Evolutionary conservation across 1,284 basidiomycete genomes (phyloP), one percentile per base, ranked within the genome.

Genomic region (Veloporphyrellus conicus): DNA sequence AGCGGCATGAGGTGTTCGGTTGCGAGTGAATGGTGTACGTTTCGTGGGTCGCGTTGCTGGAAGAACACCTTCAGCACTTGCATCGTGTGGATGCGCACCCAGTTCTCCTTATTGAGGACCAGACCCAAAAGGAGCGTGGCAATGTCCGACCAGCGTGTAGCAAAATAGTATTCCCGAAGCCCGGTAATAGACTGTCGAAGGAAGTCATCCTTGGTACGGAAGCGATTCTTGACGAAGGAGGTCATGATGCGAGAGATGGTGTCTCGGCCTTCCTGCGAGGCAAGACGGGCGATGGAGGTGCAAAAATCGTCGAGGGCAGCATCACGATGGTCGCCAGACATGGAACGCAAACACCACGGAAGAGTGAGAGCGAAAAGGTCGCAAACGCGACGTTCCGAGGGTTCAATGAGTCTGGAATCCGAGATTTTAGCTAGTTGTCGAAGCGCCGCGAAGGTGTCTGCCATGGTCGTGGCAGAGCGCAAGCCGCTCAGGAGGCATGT

Each of bases 141-240:
- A 31, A 93, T 78, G 38, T 89, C 81, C 28, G 76, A 82, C 86
- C 77, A 93, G 64, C 74, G 77, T 58, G 79, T 82, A 42, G 64
- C 60, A 19, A 79, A 80, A 70, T 87, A 93, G 60, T 91, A 81
- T 59, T 94, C 90, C 25, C 90, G 82, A 35, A 97, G 76, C 55
- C 88, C 86, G 3, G 81, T 75, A 16, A 92, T 84, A 0, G 92
- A 93, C 63, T 97, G 93, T 3, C 92, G 83, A 49, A 95, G 78
- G 67, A 97, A 93, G 66, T 97, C 93, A 48, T 97, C 94, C 63
- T 88, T 88, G 2, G 92, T 92, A 36, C 93, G 78, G 75, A 97
- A 97, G 37, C 91, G 87, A 19, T 77, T 75, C 66, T 90, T 91
- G 34, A 90, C 82, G 55, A 95, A 93, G 7, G 91, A 94, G 2